Percentiles rank a stretch among this genome's conserved stretches.
Evolutionary conservation across 1,284 basidiomycete species (phyloP).

Genomic region (Phaffia rhodozyma): DNA sequence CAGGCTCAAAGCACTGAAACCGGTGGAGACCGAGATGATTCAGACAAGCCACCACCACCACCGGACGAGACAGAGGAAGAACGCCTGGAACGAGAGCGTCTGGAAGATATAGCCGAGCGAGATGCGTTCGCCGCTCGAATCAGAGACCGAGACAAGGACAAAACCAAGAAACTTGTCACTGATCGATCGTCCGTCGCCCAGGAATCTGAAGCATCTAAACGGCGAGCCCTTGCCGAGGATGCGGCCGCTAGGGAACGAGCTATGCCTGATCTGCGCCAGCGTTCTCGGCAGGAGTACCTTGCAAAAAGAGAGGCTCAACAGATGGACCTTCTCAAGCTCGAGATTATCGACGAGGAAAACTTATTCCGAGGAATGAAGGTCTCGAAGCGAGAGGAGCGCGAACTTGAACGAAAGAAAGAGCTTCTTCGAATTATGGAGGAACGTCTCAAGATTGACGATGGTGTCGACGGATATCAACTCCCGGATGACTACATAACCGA

Average conservation of each 20-base stretch:
- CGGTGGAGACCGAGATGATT: conserved; percentile 20
- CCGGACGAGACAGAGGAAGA: conserved; percentile 49
- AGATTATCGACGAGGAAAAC: conserved; percentile 83
- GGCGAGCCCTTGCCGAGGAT: conserved; percentile 76
- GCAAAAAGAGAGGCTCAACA: conserved; percentile 92
- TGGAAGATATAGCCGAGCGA: conserved; percentile 69
- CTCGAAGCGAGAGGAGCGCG: conserved; percentile 66
- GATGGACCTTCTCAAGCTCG: conserved; percentile 81
- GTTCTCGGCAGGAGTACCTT: conserved; percentile 85
- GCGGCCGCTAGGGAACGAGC: conserved; percentile 59
- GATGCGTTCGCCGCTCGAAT: conserved; percentile 89
- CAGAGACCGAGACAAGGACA: conserved; percentile 66
- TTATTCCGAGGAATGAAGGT: conserved; percentile 79
- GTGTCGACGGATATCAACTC: conserved; percentile 83
- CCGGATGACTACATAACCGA: conserved; percentile 97
- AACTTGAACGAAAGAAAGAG: conserved; percentile 85
- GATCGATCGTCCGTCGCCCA: conserved; percentile 70
- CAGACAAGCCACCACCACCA: conserved; percentile 25
- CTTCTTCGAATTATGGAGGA: conserved; percentile 85
- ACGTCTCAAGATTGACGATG: conserved; percentile 82
- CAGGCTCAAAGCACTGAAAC: not conserved
- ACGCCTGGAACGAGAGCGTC: conserved; percentile 58
- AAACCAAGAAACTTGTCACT: conserved; percentile 81
- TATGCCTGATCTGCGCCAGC: conserved; percentile 68
- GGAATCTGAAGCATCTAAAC: conserved; percentile 68